Conservation (phyloP, 1,284 basidiomycete species). For the Papiliotrema fonsecae region DNA sequence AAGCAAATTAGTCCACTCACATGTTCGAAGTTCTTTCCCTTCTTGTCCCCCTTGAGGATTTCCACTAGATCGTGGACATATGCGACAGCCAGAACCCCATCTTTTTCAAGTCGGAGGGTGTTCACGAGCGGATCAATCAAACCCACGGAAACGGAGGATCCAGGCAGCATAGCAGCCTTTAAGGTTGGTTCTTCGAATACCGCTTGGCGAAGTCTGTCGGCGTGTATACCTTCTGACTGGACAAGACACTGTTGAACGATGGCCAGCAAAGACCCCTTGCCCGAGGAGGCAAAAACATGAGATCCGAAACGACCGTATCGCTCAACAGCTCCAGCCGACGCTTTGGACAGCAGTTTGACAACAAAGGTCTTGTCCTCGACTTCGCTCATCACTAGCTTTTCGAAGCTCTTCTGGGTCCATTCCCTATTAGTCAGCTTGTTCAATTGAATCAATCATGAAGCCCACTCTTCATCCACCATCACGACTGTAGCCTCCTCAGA, state of each 20-base stretch:
- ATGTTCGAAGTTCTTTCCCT: constrained; percentile 12
- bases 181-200: neutral
- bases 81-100: constrained; percentile 21
- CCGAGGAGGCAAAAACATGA: constrained; percentile 4
- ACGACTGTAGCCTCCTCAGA: neutral
- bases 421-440: neutral
- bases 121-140: constrained; percentile 8
- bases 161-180: neutral
- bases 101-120: constrained; percentile 6
- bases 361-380: neutral
- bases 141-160: neutral
- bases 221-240: constrained; percentile 5
- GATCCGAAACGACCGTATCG: constrained; percentile 6
- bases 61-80: constrained; percentile 20
- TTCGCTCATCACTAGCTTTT: neutral
- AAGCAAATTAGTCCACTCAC: constrained; percentile 9
- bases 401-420: neutral
- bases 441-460: neutral
- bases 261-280: neutral
- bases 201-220: neutral
- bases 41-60: constrained; percentile 18
- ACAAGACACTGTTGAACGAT: constrained; percentile 1
- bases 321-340: neutral
- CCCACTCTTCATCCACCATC: constrained; percentile 6
- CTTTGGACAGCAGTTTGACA: neutral